Evolutionary conservation across 2,329 filamentous ascomycete genomes (phyloP), one percentile per base, ranked within the genome.

Genomic region (Davidsoniella eucalypti): DNA sequence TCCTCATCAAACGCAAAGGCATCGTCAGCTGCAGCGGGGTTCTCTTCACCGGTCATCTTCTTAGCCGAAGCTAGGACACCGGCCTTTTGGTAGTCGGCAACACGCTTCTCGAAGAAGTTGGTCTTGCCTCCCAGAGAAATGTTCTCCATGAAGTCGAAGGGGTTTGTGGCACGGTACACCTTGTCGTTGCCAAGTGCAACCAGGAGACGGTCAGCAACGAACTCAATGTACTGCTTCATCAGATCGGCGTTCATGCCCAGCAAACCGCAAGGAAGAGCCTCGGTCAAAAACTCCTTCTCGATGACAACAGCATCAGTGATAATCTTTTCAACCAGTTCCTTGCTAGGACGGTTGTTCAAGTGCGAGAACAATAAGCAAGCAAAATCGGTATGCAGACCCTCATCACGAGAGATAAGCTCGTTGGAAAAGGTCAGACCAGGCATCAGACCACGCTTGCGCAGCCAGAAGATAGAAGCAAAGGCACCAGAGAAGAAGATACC

Each of bases 91-190:
- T 98, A 98, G 63, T 98, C 92, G 65, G 83, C 92, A 52, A 98
- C 92, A 60, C 92, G 87, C 84, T 98, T 98, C 83, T 98, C 92
- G 66, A 98, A 98, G 79, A 98, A 98, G 80, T 98, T 98, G 66
- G 92, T 98, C 84, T 98, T 98, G 69, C 92, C 92, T 48, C 87
- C 86, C 9, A 98, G 78, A 18, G 92, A 96, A 68, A 98, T 98
- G 71, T 94, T 95, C 77, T 98, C 92, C 92, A 98, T 98, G 69
- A 98, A 98, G 75, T 98, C 92, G 66, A 98, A 98, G 64, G 92
- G 92, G 72, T 98, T 98, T 65, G 82, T 78, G 23, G 83, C 73
- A 64, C 92, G 85, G 79, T 94, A 98, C 61, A 84, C 75, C 76
- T 95, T 96, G 60, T 84, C 77, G 68, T 95, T 95, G 61, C 92